Conservation (phyloP, 345 rosid species). For the Rhodamnia argentea region DNA sequence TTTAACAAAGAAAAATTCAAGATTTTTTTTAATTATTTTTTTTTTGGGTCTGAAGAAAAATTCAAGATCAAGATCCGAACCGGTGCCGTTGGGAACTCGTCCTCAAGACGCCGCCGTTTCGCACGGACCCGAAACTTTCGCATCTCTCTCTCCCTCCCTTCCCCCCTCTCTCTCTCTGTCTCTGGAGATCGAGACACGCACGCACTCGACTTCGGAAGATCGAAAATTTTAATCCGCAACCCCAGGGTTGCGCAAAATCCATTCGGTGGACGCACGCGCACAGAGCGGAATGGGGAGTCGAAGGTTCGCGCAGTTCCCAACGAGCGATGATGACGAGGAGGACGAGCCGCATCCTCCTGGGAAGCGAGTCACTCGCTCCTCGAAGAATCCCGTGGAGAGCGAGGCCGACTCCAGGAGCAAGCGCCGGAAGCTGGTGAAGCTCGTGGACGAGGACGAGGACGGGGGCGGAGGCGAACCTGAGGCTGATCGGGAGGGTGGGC, state of each 20-base stretch:
- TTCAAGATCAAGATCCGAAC: background rate
- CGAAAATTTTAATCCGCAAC: background rate
- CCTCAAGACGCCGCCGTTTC: background rate
- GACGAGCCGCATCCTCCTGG: conserved; percentile 15
- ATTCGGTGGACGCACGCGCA: background rate
- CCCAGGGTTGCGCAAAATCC: background rate
- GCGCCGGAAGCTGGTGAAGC: conserved; percentile 52
- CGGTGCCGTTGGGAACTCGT: background rate
- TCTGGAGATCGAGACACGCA: background rate
- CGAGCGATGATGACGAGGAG: conserved; percentile 87
- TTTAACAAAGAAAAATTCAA: background rate
- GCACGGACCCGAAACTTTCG: background rate
- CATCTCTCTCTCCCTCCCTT: background rate
- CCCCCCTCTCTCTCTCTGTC: no score
- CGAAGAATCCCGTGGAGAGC: conserved; percentile 9
- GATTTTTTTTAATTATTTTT: background rate
- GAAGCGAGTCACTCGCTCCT: conserved; percentile 3
- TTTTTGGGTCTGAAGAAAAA: background rate
- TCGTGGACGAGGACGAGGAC: conserved; percentile 18
- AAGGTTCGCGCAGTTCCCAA: conserved; percentile 61
- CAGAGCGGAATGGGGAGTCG: conserved; percentile 36
- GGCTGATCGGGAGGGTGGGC: conserved; percentile 25
- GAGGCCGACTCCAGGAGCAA: conserved; percentile 16
- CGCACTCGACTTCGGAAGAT: background rate
- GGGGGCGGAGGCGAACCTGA: conserved; percentile 1